phyloP scores from a whole-genome alignment of 2,329 filamentous ascomycete species.

The Cytospora paraplurivora region DNA sequence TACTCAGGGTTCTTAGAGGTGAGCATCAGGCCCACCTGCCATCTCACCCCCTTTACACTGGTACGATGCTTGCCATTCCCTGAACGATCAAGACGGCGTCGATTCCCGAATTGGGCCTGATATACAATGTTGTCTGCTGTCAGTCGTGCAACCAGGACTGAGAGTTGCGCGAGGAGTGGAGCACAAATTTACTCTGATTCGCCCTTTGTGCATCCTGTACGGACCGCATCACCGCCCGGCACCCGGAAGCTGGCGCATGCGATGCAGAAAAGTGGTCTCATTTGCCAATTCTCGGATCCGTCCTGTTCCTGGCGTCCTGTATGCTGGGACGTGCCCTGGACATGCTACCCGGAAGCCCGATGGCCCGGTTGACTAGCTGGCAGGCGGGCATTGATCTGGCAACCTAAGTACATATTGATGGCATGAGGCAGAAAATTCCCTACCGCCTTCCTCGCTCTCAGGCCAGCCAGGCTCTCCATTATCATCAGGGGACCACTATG shows the following conservation, averaged over 20 bases:
- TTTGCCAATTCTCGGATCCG: neutral
- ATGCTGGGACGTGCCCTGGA: no score
- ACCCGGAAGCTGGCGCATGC: conserved; percentile 19
- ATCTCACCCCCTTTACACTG: neutral
- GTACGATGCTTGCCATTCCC: conserved; percentile 2
- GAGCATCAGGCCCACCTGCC: neutral
- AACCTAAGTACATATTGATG: no score
- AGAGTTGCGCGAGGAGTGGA: conserved; percentile 23
- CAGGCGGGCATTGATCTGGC: no score
- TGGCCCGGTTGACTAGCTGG: no score
- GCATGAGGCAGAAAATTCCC: neutral
- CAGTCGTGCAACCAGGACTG: conserved; percentile 23
- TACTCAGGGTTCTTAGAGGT: no score
- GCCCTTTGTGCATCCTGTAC: neutral
- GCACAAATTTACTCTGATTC: conserved; percentile 9
- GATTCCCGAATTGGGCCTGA: conserved; percentile 13
- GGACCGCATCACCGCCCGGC: conserved; percentile 10
- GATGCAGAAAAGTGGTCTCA: conserved; percentile 2
- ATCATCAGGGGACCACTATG: no score
- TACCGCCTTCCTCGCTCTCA: conserved; percentile 1
- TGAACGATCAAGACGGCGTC: neutral
- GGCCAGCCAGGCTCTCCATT: neutral
- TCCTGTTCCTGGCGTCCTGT: neutral
- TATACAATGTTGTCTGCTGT: conserved; percentile 26
- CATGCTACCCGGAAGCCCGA: no score